A percentile compares a stretch with the other conserved stretches of the same genome.
Conservation (phyloP, 1,139 yeast genomes). For the Candida sp. region DNA sequence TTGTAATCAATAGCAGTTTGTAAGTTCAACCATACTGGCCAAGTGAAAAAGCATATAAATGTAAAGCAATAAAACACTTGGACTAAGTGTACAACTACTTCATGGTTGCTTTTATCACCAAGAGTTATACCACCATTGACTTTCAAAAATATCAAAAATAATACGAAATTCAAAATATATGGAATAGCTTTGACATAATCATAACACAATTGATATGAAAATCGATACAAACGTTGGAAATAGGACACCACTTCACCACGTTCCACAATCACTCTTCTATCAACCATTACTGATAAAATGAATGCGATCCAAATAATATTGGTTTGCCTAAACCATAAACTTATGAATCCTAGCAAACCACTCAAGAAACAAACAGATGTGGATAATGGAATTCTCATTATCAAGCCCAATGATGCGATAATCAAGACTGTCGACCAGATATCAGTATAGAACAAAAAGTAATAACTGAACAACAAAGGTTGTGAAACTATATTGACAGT, state of each 20-base stretch:
- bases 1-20: slow-evolving; percentile 34
- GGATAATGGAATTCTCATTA: slow-evolving; percentile 18
- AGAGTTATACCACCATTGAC: slow-evolving; percentile 79
- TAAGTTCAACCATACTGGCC: slow-evolving; percentile 64
- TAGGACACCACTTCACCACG: slow-evolving; percentile 5
- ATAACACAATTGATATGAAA: slow-evolving; percentile 17
- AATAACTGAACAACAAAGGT: slow-evolving; percentile 73
- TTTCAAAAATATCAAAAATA: slow-evolving; percentile 55
- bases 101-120: slow-evolving; percentile 87
- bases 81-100: slow-evolving; percentile 64
- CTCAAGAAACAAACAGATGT: slow-evolving; percentile 19
- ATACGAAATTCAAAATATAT: slow-evolving; percentile 45
- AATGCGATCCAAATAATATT: slow-evolving; percentile 84
- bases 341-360: slow-evolving; percentile 49
- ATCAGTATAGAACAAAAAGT: slow-evolving; percentile 85
- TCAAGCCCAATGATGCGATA: slow-evolving; percentile 38
- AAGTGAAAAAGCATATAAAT: slow-evolving; percentile 60
- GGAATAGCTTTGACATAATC: slow-evolving; percentile 42
- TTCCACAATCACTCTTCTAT: slow-evolving; percentile 28
- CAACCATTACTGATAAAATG: slow-evolving; percentile 54
- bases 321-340: slow-evolving; percentile 83
- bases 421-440: slow-evolving; percentile 84
- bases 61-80: slow-evolving; percentile 78
- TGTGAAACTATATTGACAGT: slow-evolving; percentile 48
- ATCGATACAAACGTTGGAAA: slow-evolving; percentile 10